Evolutionary conservation across 768 basidiomycete genomes (phyloP).

Genomic region (Leucocoprinus leucothites): DNA sequence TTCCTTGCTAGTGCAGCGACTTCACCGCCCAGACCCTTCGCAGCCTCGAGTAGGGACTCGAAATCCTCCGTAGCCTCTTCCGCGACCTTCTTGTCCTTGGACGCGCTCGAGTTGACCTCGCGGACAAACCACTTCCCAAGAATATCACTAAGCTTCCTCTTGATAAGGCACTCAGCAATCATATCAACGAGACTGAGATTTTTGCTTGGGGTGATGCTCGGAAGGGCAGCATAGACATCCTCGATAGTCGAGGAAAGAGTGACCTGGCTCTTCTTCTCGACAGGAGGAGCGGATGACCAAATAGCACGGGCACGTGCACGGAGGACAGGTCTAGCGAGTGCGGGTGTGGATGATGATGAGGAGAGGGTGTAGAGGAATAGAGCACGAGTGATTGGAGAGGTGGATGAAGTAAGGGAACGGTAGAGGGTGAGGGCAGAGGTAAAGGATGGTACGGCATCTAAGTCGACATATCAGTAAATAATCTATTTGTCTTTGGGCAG

Average conservation of each 20-base stretch:
- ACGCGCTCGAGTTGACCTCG: slow-evolving; percentile 23
- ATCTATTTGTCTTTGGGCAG: background rate
- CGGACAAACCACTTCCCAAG: slow-evolving; percentile 52
- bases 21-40: slow-evolving; percentile 59
- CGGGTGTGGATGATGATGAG: slow-evolving; percentile 39
- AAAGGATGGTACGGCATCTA: background rate
- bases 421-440: background rate
- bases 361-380: slow-evolving; percentile 1
- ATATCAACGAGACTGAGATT: slow-evolving; percentile 23
- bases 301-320: slow-evolving; percentile 39
- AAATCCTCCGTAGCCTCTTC: slow-evolving; percentile 39
- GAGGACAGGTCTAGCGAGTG: slow-evolving; percentile 42
- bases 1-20: slow-evolving; percentile 49
- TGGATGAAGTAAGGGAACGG: slow-evolving; percentile 1
- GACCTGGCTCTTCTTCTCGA: background rate
- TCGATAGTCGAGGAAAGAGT: slow-evolving; percentile 40
- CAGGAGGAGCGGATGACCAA: slow-evolving; percentile 19
- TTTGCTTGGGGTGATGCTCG: background rate
- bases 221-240: slow-evolving; percentile 33
- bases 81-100: slow-evolving; percentile 25
- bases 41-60: slow-evolving; percentile 51
- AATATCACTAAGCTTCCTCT: slow-evolving; percentile 49
- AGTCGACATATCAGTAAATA: background rate
- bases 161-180: slow-evolving; percentile 49
- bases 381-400: slow-evolving; percentile 3